Percentiles rank a stretch among this genome's conserved stretches.
Conservation (phyloP, 2,329 filamentous ascomycete species). For the Hypoxylon sp. region DNA sequence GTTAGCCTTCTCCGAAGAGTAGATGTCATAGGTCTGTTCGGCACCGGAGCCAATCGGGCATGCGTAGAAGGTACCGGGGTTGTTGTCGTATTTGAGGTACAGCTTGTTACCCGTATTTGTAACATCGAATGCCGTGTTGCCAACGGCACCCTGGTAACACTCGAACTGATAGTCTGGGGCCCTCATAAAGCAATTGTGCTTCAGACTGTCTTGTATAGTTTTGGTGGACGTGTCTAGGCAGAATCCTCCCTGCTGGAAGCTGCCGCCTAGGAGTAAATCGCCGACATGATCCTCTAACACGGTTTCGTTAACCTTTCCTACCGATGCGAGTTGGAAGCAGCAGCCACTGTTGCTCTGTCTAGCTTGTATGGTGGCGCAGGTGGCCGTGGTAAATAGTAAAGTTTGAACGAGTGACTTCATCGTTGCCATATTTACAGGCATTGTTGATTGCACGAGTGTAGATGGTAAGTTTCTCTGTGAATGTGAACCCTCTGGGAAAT, state of each 20-base stretch:
- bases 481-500: slow-evolving; percentile 4
- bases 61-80: slow-evolving; percentile 48
- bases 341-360: slow-evolving; percentile 44
- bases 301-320: slow-evolving; percentile 46
- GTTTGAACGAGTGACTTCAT: slow-evolving; percentile 46
- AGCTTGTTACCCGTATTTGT: slow-evolving; percentile 36
- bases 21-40: slow-evolving; percentile 49
- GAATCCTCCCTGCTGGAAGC: slow-evolving; percentile 51
- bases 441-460: slow-evolving; percentile 22
- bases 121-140: slow-evolving; percentile 49
- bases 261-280: slow-evolving; percentile 47
- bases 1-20: slow-evolving; percentile 45
- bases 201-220: slow-evolving; percentile 48
- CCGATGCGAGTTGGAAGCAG: slow-evolving; percentile 51
- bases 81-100: slow-evolving; percentile 50
- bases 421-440: slow-evolving; percentile 16
- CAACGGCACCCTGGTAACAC: slow-evolving; percentile 49
- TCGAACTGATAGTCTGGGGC: slow-evolving; percentile 48
- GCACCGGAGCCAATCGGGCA: slow-evolving; percentile 46
- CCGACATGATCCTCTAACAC: slow-evolving; percentile 50
- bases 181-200: slow-evolving; percentile 52
- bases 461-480: slow-evolving; percentile 18
- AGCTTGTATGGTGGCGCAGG: slow-evolving; percentile 33
- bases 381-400: slow-evolving; percentile 36
- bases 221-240: slow-evolving; percentile 47